A percentile compares a stretch with the other conserved stretches of the same genome.
Conservation (phyloP, 345 rosid species). For the Xanthoceras sorbifolium region DNA sequence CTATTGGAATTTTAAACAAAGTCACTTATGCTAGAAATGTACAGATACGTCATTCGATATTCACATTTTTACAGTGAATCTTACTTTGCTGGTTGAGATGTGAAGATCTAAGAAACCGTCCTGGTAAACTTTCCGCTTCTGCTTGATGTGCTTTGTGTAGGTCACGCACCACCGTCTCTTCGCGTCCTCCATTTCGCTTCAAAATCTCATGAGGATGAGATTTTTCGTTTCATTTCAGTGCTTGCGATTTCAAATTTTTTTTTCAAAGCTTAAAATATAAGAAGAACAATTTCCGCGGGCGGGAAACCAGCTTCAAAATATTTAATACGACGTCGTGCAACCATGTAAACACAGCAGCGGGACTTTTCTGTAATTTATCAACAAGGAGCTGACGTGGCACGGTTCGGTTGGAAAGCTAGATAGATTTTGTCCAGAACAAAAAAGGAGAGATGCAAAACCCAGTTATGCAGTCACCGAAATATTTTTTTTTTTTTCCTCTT, state of each 20-base stretch:
- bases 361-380: neutral
- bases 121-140: conserved; percentile 77
- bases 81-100: conserved; percentile 56
- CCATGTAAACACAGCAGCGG: neutral
- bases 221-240: neutral
- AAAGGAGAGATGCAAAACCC: neutral
- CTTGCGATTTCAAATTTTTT: neutral
- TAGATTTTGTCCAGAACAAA: neutral
- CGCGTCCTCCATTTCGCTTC: conserved; percentile 37
- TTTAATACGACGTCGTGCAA: neutral
- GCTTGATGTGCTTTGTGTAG: conserved; percentile 81
- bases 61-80: neutral
- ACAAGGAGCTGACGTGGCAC: neutral
- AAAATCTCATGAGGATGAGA: neutral
- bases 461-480: neutral
- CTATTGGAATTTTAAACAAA: no score
- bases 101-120: conserved; percentile 73
- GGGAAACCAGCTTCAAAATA: neutral
- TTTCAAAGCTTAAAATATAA: neutral
- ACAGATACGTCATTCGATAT: neutral
- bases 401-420: neutral
- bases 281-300: neutral
- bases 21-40: neutral
- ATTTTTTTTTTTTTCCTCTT: neutral
- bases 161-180: conserved; percentile 71